A percentile compares a stretch with the other conserved stretches of the same genome.
Conservation (phyloP, 192 early-diverging fungal species). For the Rhizophagus clarus region DNA sequence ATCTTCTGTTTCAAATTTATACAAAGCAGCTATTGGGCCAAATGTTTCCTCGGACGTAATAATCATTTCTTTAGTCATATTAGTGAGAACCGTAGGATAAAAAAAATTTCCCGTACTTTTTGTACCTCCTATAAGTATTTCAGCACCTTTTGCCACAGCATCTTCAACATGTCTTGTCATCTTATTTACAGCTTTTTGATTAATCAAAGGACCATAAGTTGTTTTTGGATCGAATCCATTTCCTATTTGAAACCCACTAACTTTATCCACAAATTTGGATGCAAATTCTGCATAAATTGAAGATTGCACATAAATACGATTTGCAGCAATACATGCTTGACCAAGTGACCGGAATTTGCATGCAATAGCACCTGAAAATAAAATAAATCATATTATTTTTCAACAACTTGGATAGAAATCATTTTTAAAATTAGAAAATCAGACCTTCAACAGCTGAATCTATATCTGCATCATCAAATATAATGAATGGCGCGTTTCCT, state of each 20-base stretch:
- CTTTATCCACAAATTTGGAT: slow-evolving; percentile 52
- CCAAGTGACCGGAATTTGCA: slow-evolving; percentile 76
- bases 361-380: slow-evolving; percentile 50
- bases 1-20: slow-evolving; percentile 75
- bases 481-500: slow-evolving; percentile 81
- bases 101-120: slow-evolving; percentile 69
- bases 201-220: slow-evolving; percentile 84
- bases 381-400: neutral
- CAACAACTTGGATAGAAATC: neutral
- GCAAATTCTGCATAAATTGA: slow-evolving; percentile 68
- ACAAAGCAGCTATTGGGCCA: slow-evolving; percentile 85
- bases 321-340: slow-evolving; percentile 80
- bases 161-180: slow-evolving; percentile 69
- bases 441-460: slow-evolving; percentile 67
- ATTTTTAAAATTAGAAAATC: neutral
- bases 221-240: slow-evolving; percentile 67
- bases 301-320: slow-evolving; percentile 76
- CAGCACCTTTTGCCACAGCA: slow-evolving; percentile 73
- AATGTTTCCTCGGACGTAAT: slow-evolving; percentile 85
- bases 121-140: slow-evolving; percentile 67
- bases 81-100: slow-evolving; percentile 77
- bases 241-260: slow-evolving; percentile 67
- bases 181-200: slow-evolving; percentile 66
- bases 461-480: slow-evolving; percentile 77
- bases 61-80: slow-evolving; percentile 68